Evolutionary conservation across 139 green algal genomes (phyloP).

Genomic region (Tetraselmis striata): DNA sequence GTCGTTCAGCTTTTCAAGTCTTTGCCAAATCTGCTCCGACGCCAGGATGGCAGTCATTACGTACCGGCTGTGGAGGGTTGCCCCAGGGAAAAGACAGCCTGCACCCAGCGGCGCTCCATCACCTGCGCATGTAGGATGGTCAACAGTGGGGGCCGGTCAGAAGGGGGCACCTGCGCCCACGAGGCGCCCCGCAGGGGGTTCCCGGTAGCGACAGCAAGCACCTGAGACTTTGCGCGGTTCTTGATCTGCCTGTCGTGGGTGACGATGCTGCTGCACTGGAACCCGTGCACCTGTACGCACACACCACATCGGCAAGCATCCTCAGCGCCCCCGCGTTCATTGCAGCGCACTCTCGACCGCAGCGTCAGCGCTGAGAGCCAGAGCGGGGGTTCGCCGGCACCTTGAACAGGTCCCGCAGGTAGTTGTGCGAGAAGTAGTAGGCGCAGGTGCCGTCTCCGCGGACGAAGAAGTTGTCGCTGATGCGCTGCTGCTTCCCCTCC

Average conservation of each 20-base stretch:
- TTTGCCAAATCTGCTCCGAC: too few relatives aligned
- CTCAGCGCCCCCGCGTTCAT: too few relatives aligned
- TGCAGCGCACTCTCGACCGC: too few relatives aligned
- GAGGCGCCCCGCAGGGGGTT: too few relatives aligned
- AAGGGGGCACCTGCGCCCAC: too few relatives aligned
- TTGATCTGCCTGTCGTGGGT: conserved; percentile 42
- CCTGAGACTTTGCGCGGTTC: conserved; percentile 43
- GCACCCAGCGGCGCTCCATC: conserved; percentile 74
- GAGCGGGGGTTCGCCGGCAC: too few relatives aligned
- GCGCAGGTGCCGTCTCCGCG: conserved; percentile 73
- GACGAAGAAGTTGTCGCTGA: conserved; percentile 62
- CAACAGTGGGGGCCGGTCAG: background rate
- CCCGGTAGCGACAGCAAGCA: too few relatives aligned
- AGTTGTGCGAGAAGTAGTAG: conserved; percentile 60
- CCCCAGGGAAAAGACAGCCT: conserved; percentile 51
- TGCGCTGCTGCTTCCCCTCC: conserved; percentile 9
- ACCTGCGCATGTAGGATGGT: conserved; percentile 4
- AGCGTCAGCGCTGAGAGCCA: background rate
- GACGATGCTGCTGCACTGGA: conserved; percentile 34
- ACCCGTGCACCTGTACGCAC: conserved; percentile 35
- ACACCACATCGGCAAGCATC: too few relatives aligned
- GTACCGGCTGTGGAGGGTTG: too few relatives aligned
- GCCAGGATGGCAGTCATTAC: too few relatives aligned
- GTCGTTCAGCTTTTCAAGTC: too few relatives aligned
- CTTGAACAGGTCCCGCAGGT: background rate